A percentile compares a stretch with the other conserved stretches of the same genome.
Conservation (phyloP, 768 basidiomycete species). For the Mycena crocata region DNA sequence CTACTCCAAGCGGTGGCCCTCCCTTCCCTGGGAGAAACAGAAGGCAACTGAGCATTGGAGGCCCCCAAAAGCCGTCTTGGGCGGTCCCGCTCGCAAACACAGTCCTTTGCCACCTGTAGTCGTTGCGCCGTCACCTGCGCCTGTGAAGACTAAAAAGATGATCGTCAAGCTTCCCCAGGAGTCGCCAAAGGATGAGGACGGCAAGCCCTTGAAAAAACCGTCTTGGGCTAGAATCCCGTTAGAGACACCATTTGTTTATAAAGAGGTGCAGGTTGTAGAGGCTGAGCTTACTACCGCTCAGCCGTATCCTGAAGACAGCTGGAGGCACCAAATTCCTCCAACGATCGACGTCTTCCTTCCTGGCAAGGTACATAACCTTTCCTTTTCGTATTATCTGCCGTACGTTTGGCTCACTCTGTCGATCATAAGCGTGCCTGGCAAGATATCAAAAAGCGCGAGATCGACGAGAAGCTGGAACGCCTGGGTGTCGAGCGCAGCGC, state of each 20-base stretch:
- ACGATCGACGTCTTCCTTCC: slow-evolving; percentile 87
- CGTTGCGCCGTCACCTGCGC: slow-evolving; percentile 39
- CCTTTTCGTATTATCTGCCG: slow-evolving; percentile 14
- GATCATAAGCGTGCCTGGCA: slow-evolving; percentile 77
- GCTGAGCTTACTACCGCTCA: slow-evolving; percentile 60
- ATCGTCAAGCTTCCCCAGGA: slow-evolving; percentile 82
- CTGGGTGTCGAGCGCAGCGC: slow-evolving; percentile 81
- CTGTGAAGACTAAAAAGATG: slow-evolving; percentile 73
- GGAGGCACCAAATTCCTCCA: slow-evolving; percentile 67
- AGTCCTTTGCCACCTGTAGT: slow-evolving; percentile 67
- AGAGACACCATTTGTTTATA: slow-evolving; percentile 41
- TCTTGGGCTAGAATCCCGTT: slow-evolving; percentile 75
- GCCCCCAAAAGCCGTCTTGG: slow-evolving; percentile 88
- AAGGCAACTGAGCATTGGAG: slow-evolving; percentile 81
- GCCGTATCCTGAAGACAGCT: slow-evolving; percentile 73
- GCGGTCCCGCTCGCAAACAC: slow-evolving; percentile 82
- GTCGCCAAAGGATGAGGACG: slow-evolving; percentile 57
- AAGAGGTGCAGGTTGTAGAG: slow-evolving; percentile 38
- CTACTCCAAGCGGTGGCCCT: slow-evolving; percentile 45
- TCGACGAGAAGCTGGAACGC: slow-evolving; percentile 85
- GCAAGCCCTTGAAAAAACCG: slow-evolving; percentile 55
- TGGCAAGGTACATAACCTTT: slow-evolving; percentile 66
- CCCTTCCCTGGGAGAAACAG: slow-evolving; percentile 72
- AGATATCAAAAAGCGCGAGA: slow-evolving; percentile 71
- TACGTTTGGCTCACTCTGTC: slow-evolving; percentile 21